A percentile compares a stretch with the other conserved stretches of the same genome.
Evolutionary conservation across 371 early-diverging fungal species (phyloP).

Genomic region (Rhizopus microsporus): DNA sequence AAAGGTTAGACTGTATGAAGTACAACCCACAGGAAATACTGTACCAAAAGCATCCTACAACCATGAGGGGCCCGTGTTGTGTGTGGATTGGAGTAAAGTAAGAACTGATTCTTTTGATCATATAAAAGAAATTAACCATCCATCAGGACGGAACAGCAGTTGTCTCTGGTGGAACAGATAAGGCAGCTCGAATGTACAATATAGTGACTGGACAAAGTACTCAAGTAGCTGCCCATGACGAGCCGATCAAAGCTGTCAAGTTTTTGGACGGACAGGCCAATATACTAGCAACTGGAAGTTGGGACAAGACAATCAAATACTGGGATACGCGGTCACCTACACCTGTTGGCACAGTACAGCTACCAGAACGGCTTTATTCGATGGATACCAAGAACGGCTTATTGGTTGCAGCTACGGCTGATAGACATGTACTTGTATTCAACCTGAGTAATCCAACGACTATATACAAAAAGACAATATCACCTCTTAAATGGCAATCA

Average conservation of each 20-base stretch:
- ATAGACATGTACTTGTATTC: constrained; percentile 69
- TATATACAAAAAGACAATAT: constrained; percentile 58
- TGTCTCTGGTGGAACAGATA: constrained; percentile 66
- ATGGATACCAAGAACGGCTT: constrained; percentile 72
- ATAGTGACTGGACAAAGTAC: constrained; percentile 73
- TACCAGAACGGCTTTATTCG: constrained; percentile 86
- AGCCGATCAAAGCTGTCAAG: constrained; percentile 70
- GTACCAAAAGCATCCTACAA: constrained; percentile 76
- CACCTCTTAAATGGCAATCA: constrained; percentile 82
- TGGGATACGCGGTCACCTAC: constrained; percentile 87
- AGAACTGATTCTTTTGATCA: constrained; percentile 2
- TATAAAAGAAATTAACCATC: neutral
- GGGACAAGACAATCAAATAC: constrained; percentile 94
- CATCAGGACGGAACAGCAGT: constrained; percentile 33
- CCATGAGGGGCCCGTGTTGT: constrained; percentile 87
- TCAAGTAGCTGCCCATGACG: constrained; percentile 82
- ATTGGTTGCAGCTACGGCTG: constrained; percentile 38
- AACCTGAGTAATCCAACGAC: constrained; percentile 77
- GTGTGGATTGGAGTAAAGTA: constrained; percentile 89
- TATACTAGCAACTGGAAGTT: constrained; percentile 87
- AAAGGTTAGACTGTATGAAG: constrained; percentile 91
- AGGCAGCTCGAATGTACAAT: constrained; percentile 77
- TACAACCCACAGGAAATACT: constrained; percentile 71
- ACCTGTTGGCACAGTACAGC: constrained; percentile 70
- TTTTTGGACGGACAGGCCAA: constrained; percentile 69